Evolutionary conservation across 495 filamentous ascomycete genomes (phyloP), one percentile per base, ranked within the genome.

Genomic region (Cladorrhinum samala): DNA sequence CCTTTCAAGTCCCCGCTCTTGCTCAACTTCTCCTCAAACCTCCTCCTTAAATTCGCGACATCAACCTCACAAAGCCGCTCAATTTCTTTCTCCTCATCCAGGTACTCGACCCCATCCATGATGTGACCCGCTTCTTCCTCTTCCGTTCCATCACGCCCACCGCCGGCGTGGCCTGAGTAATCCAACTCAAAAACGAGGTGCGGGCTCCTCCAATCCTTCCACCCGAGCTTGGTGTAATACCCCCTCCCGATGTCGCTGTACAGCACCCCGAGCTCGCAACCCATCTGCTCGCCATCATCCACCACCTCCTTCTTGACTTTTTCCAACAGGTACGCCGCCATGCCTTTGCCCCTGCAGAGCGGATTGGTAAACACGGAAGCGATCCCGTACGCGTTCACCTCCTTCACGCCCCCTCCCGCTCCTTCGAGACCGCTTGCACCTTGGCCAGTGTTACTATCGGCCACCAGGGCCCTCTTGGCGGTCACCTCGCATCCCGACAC

Each of bases 361-460:
- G 58, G 54, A 20, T 56, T 49, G 21, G 58, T 61, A 45, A 61
- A 61, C 33, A 61, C 54, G 51, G 46, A 51, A 43, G 58, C 58
- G 40, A 61, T 51, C 41, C 40, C 24, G 45, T 61, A 61, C 2
- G 49, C 44, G 2, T 19, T 36, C 1, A 51, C 50, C 9, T 40
- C 51, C n/a, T n/a, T n/a, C n/a, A n/a, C n/a, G n/a, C n/a, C n/a
- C n/a, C n/a, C n/a, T n/a, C n/a, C n/a, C n/a, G n/a, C n/a, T n/a
- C n/a, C n/a, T n/a, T n/a, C n/a, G n/a, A n/a, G n/a, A n/a, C n/a
- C n/a, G n/a, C n/a, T n/a, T n/a, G n/a, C n/a, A n/a, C n/a, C n/a
- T 9, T 19, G 39, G 18, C n/a, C 23, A 13, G 4, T 23, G 8
- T 8, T 27, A 8, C 17, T 2, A 18, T 43, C 18, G 21, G 30